A percentile compares a stretch with the other conserved stretches of the same genome.
Conservation (phyloP, 2,329 filamentous ascomycete genomes). For the Fusarium mundagurra region DNA sequence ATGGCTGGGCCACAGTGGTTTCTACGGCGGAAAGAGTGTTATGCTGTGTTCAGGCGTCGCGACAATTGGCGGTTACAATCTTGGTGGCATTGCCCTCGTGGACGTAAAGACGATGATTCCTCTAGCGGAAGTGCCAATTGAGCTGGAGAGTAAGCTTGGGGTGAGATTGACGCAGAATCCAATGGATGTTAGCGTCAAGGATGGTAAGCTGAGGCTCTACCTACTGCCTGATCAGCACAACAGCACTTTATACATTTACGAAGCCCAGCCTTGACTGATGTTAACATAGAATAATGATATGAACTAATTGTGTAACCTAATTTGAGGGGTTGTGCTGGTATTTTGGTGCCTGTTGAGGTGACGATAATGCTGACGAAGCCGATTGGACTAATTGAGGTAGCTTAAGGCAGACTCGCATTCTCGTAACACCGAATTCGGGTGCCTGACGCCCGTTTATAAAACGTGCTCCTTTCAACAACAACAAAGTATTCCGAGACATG, state of each 20-base stretch:
- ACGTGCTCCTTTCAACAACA: background rate
- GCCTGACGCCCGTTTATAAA: conserved; percentile 16
- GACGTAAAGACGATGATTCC: conserved; percentile 56
- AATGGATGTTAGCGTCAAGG: conserved; percentile 55
- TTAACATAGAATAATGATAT: background rate
- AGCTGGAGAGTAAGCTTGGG: conserved; percentile 52
- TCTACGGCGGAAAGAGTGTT: conserved; percentile 50
- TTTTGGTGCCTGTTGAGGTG: conserved; percentile 26
- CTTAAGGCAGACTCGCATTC: conserved; percentile 21
- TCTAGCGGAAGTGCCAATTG: conserved; percentile 57
- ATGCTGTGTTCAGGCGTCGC: conserved; percentile 61
- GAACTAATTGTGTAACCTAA: background rate
- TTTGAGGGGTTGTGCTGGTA: background rate
- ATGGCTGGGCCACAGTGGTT: conserved; percentile 54
- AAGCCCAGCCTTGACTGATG: conserved; percentile 46
- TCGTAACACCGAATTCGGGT: conserved; percentile 14
- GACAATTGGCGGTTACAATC: conserved; percentile 45
- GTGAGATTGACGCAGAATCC: conserved; percentile 59
- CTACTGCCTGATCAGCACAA: conserved; percentile 59
- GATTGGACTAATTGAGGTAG: background rate
- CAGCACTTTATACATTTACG: conserved; percentile 58
- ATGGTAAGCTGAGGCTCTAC: conserved; percentile 57
- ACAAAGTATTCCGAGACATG: background rate
- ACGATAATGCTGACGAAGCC: conserved; percentile 15
- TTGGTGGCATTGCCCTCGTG: conserved; percentile 60